Evolutionary conservation across 108 stramenopile species (phyloP).

Genomic region (Pseudonitzschia multiseries): DNA sequence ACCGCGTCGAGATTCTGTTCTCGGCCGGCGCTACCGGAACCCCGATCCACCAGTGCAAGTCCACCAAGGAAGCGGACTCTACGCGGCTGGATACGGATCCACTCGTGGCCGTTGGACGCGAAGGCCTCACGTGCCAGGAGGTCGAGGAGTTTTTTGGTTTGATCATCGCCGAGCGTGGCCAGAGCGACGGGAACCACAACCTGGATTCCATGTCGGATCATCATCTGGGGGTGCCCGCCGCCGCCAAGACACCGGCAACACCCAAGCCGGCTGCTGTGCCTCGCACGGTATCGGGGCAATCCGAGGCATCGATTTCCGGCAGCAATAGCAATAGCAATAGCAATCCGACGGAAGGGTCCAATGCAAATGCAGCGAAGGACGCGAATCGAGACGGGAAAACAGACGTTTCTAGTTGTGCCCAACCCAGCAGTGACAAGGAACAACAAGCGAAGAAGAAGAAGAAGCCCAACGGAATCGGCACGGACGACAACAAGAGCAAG

Average conservation of each 20-base stretch:
- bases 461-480: not conserved
- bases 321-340: too few species aligned
- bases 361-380: too few species aligned
- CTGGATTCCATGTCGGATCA: not conserved
- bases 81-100: conserved; percentile 76
- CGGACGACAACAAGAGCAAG: not conserved
- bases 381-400: not conserved
- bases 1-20: conserved; percentile 85
- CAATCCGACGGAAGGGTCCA: too few species aligned
- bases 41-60: conserved; percentile 82
- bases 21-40: conserved; percentile 87
- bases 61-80: conserved; percentile 62
- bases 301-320: too few species aligned
- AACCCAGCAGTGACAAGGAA: not conserved
- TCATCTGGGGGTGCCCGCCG: not conserved
- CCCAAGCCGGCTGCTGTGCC: not conserved
- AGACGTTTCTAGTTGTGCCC: not conserved
- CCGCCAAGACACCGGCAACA: not conserved
- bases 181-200: conserved; percentile 30
- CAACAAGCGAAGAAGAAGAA: not conserved
- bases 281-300: not conserved
- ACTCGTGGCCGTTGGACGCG: conserved; percentile 63
- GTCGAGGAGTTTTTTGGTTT: conserved; percentile 76
- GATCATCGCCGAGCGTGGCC: conserved; percentile 54
- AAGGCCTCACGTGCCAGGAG: conserved; percentile 74